Percentiles rank a stretch among this genome's conserved stretches.
These are phyloP conservation scores for Arxiozyma bovina DNA, from an alignment of 1,139 yeast species.

Conservation along the genomic window DNA sequence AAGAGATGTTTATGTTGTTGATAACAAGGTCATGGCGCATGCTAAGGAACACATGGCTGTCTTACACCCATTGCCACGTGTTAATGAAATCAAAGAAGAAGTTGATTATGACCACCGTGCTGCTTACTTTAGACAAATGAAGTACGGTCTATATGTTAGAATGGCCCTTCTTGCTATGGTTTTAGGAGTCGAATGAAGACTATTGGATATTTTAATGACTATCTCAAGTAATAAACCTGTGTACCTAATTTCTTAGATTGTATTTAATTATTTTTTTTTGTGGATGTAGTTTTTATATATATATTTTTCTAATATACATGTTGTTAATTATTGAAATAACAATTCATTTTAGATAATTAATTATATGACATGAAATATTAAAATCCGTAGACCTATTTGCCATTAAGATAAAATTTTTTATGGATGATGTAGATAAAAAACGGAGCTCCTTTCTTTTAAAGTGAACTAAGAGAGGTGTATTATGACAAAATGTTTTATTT, in stretches of 20 bases:
- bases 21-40: conserved; percentile 78
- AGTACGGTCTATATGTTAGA: conserved; percentile 94
- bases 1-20: conserved; percentile 87
- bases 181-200: conserved; percentile 65
- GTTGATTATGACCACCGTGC: conserved; percentile 99
- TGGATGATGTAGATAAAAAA: too few relatives aligned
- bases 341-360: too few relatives aligned
- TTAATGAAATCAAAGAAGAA: conserved; percentile 91
- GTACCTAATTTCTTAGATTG: too few relatives aligned
- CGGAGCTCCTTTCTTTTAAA: not conserved
- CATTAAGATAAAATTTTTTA: too few relatives aligned
- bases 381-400: too few relatives aligned
- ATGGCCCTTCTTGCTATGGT: conserved; percentile 99
- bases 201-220: not conserved
- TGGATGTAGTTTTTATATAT: not conserved
- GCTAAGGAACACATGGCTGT: conserved; percentile 99
- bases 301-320: too few relatives aligned
- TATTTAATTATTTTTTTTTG: too few relatives aligned
- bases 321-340: too few relatives aligned
- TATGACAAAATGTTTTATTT: too few relatives aligned
- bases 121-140: conserved; percentile 98
- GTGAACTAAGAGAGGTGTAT: too few relatives aligned
- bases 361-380: too few relatives aligned
- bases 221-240: too few relatives aligned
- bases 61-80: conserved; percentile 98